Conservation (phyloP, 2,329 filamentous ascomycete species). For the Proliferodiscus dingleyae region DNA sequence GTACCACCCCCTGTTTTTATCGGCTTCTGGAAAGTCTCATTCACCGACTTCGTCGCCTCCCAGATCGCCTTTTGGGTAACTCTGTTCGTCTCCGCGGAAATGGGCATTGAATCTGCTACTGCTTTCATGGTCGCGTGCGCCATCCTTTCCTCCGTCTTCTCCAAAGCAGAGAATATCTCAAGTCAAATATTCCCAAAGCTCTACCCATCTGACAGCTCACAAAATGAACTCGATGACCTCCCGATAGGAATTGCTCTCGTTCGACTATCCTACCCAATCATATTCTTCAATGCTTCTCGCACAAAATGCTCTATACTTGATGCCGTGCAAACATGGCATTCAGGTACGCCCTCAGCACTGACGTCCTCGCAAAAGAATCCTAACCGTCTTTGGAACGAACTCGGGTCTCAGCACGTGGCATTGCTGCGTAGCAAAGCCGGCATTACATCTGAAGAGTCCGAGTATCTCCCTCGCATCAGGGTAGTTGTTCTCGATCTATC, state of each 20-base stretch:
- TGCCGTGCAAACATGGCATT: constrained; percentile 4
- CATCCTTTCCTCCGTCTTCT: constrained; percentile 10
- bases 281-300: constrained; percentile 12
- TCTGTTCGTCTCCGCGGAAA: constrained; percentile 56
- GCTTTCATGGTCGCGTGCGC: constrained; percentile 11
- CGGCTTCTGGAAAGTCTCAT: constrained; percentile 58
- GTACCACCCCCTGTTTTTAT: constrained; percentile 33
- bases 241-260: constrained; percentile 2
- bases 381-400: constrained; percentile 2
- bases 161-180: neutral
- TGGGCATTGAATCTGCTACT: constrained; percentile 36
- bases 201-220: neutral
- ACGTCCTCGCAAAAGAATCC: neutral
- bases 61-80: constrained; percentile 64
- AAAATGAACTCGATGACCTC: neutral
- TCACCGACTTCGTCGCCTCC: constrained; percentile 58
- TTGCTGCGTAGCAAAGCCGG: constrained; percentile 2
- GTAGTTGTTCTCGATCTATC: constrained; percentile 10
- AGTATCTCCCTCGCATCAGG: constrained; percentile 2
- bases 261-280: constrained; percentile 6
- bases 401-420: constrained; percentile 1
- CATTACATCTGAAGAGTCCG: neutral
- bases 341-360: neutral
- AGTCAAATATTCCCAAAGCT: neutral
- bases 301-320: constrained; percentile 8